phyloP scores from a whole-genome alignment of 257 asterid species.

The Osmanthus fragrans region DNA sequence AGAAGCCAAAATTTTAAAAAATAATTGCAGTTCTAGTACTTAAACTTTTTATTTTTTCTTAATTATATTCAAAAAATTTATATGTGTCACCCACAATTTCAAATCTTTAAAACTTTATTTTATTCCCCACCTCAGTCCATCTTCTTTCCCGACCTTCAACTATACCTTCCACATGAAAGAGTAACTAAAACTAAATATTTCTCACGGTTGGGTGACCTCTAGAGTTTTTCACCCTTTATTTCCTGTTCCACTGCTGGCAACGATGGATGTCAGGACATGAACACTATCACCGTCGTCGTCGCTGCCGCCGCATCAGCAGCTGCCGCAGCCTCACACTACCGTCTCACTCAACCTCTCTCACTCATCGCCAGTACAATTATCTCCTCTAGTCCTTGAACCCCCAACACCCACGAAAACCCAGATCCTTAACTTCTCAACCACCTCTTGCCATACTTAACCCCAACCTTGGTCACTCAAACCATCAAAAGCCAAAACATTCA shows the following conservation, averaged over 20 bases:
- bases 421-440: constrained; percentile 39
- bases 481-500: constrained; percentile 33
- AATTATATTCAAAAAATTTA: too few relatives aligned
- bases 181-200: neutral
- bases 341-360: constrained; percentile 8
- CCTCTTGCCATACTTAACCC: constrained; percentile 37
- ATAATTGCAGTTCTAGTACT: too few relatives aligned
- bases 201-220: neutral
- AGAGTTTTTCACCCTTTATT: neutral
- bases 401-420: constrained; percentile 22
- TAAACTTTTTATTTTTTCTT: too few relatives aligned
- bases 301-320: neutral
- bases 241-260: neutral
- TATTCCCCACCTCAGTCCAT: too few relatives aligned
- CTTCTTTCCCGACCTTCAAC: too few relatives aligned
- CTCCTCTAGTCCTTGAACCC: constrained; percentile 38
- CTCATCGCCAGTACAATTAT: constrained; percentile 29
- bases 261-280: neutral
- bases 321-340: constrained; percentile 19
- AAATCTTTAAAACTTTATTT: too few relatives aligned
- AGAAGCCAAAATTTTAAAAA: too few relatives aligned
- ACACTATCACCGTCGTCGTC: too few relatives aligned
- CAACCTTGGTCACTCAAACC: constrained; percentile 30
- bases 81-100: too few relatives aligned
- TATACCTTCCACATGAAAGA: neutral